Percentiles rank a stretch among this genome's conserved stretches.
These are phyloP conservation scores for Sporothrix brunneoviolacea DNA, from an alignment of 2,329 filamentous ascomycete genomes.

Conservation along the genomic window DNA sequence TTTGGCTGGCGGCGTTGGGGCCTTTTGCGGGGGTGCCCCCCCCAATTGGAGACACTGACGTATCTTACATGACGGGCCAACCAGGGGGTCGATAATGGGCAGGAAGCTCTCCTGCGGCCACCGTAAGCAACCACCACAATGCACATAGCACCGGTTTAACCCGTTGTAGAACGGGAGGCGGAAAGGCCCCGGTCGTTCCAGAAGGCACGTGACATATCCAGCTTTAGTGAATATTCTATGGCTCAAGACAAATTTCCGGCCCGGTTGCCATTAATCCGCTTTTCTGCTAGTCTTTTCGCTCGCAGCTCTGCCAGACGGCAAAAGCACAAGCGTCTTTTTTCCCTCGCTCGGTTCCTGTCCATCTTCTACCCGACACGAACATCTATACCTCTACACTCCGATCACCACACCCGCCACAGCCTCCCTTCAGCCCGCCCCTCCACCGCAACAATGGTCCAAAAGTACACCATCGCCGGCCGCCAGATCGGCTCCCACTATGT, in stretches of 20 bases:
- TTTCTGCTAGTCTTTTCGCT: slow-evolving; percentile 1
- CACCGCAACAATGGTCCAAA: slow-evolving; percentile 35
- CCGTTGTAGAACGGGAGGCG: too few relatives aligned
- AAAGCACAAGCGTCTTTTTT: slow-evolving; percentile 15
- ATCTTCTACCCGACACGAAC: background rate
- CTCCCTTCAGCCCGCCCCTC: slow-evolving; percentile 11
- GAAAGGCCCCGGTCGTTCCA: too few relatives aligned
- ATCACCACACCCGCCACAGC: background rate
- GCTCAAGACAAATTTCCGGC: background rate
- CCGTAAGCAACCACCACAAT: too few relatives aligned
- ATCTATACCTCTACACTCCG: background rate
- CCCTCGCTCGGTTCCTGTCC: too few relatives aligned
- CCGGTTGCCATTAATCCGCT: slow-evolving; percentile 3
- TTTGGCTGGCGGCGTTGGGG: background rate
- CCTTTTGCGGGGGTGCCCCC: background rate
- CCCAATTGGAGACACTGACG: slow-evolving; percentile 3
- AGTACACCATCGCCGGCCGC: slow-evolving; percentile 52
- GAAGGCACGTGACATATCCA: background rate
- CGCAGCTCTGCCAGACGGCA: slow-evolving; percentile 6
- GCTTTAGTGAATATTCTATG: background rate
- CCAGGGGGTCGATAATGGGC: background rate
- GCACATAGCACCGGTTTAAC: too few relatives aligned
- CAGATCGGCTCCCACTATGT: slow-evolving; percentile 58
- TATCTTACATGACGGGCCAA: slow-evolving; percentile 1
- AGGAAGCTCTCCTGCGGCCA: too few relatives aligned